These are phyloP conservation scores for Cenchrus purpureus DNA, from an alignment of 176 grass and related monocot genomes.

Conservation along the genomic window DNA sequence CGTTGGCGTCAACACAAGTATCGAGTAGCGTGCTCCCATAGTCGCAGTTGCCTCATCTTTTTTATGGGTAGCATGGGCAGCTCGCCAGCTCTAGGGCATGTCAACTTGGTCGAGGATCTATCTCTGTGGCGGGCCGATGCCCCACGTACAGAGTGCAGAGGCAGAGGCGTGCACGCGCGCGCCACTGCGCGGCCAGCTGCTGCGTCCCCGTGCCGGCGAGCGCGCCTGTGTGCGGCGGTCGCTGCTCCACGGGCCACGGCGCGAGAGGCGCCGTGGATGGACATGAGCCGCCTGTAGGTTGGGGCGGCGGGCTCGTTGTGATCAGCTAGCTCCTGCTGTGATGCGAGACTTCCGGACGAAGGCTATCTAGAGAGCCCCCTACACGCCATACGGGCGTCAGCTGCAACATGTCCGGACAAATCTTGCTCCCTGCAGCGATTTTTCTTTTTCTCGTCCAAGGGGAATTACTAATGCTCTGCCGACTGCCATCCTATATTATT, in stretches of 20 bases:
- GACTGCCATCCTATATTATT: not conserved
- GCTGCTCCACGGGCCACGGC: not conserved
- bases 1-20: not conserved
- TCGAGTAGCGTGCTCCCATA: not conserved
- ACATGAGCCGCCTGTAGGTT: not conserved
- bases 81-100: not conserved
- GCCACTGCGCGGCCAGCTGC: no score
- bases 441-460: not conserved
- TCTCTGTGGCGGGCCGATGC: constrained; percentile 3
- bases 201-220: no score
- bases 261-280: not conserved
- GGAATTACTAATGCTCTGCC: not conserved
- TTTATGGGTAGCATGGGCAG: constrained; percentile 6
- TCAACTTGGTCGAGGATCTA: not conserved
- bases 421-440: not conserved
- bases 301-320: no score
- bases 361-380: no score
- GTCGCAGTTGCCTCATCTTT: not conserved
- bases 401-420: not conserved
- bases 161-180: not conserved
- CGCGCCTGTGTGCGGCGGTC: not conserved
- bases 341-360: no score
- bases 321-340: not conserved
- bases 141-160: not conserved
- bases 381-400: no score